Evolutionary conservation across 345 rosid species (phyloP), one percentile per base, ranked within the genome.

Genomic region (Boechera divaricarpa): DNA sequence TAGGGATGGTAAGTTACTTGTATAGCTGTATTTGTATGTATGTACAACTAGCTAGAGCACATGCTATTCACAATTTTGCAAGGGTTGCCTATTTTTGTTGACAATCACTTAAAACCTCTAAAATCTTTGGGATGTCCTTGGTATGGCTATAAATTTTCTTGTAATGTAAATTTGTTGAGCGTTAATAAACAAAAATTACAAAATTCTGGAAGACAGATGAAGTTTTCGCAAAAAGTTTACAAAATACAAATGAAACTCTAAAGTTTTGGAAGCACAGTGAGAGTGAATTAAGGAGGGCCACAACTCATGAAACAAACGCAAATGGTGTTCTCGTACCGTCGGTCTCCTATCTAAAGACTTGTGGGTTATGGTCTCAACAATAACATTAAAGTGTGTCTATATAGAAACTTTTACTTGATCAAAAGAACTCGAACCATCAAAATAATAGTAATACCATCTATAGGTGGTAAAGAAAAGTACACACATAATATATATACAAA

Each of bases 301-400:
- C 31, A 47, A 11, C 67, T 15, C 26, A 52, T 60, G 69, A 69
- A 69, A 60, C 63, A 41, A 69, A 41, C 31, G 49, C 74, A 69
- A 61, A 76, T 68, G 63, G 56, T 69, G 69, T 60, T 67, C 51
- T 58, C 12, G 78, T 75, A 57, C 79, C 21, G 47, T 47, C 9
- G 67, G 78, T 66, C 78, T 57, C 66, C 66, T 26, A 75, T 75
- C 61, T 11, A 67, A 67, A 67, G 52, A 75, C 68, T 48, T 74
- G 60, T 66, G 78, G 52, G 66, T 57, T 66, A 33, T 26, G 65
- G 58, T 67, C 33, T 66, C 78, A 67, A 18, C 67, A 47, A 47
- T 28, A 48, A 36, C 73, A 75, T 67, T 49, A 36, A 75, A 57
- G 24, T 39, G 52, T 67, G 33, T 58, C 7, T 36, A n/a, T 48